These are phyloP conservation scores for Toxicodendron radicans DNA, from an alignment of 345 rosid genomes.

Conservation along the genomic window DNA sequence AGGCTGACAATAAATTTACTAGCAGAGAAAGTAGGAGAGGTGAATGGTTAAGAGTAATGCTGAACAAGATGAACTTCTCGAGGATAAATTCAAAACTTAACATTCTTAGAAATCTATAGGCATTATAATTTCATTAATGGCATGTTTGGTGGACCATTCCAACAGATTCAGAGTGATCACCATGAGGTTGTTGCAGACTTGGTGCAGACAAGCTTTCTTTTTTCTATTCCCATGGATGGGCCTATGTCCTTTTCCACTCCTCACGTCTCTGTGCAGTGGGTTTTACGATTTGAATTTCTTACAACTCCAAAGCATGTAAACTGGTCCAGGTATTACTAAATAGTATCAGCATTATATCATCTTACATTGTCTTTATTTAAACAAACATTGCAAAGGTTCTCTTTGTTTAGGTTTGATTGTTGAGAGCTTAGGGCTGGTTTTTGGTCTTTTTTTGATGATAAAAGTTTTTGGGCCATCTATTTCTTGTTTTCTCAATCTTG, in stretches of 20 bases:
- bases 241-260: conserved; percentile 94
- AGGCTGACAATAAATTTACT: no score
- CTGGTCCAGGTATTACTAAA: conserved; percentile 64
- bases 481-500: no score
- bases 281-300: conserved; percentile 84
- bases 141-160: conserved; percentile 10
- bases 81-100: not conserved
- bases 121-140: no score
- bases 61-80: not conserved
- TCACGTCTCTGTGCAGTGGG: conserved; percentile 85
- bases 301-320: conserved; percentile 77
- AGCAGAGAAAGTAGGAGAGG: not conserved
- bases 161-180: conserved; percentile 91
- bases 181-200: conserved; percentile 93
- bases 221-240: conserved; percentile 93
- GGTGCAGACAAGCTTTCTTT: conserved; percentile 93
- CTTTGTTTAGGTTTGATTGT: no score
- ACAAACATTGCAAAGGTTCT: not conserved
- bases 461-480: no score
- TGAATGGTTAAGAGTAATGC: not conserved
- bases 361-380: not conserved
- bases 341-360: conserved; percentile 2
- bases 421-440: no score
- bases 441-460: no score
- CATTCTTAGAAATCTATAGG: not conserved